Base-by-base conservation (phyloP, 208 protist species). In the Acanthamoeba culbertsoni region DNA sequence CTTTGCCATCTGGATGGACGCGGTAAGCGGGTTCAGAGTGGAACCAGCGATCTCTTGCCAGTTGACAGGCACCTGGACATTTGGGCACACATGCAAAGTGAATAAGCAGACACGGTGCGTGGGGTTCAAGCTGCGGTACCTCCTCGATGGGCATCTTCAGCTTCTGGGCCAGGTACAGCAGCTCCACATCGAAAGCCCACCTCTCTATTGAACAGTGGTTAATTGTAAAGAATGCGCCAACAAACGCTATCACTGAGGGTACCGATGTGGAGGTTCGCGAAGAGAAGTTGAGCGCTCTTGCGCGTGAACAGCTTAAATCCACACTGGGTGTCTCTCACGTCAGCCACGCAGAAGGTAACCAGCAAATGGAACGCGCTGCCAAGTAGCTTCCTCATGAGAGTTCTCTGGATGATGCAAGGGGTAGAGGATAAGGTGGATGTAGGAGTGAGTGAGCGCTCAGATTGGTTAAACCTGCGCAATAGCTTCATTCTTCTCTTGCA, bases 241-340 rank as follows among this genome's bases (percentile, higher is more conserved):
- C 65, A 77, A 46, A 77, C 23, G 4, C 7, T 6, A 35, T 26
- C 18, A 35, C 3, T 7, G 31, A 16, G 42, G 48, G 68, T 18
- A 46, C 96, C 95, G 7, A 98, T 73, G 71, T 97, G 96, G 4
- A 97, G 20, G 20, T 55, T 77, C 40, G 77, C 33, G 42, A 97
- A 97, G 28, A 97, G 42, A 4, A 63, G 43, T 31, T 63, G 35
- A 2, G 95, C 94, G 18, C 95, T 59, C 10, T 73, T 63, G 37
- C 97, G 63, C 0, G 95, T 97, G 42, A 98, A 98, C 16, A 98
- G 91, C 92, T 98, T 98, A 82, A 98, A 98, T 7, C 97, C 97
- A 82, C 97, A 98, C 93, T 98, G 97, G 26, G 97, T 98, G 93
- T 98, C 97, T 14, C 94, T 86, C 55, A 98, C 94, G 59, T 91